Evolutionary conservation across 495 filamentous ascomycete species (phyloP), one percentile per base, ranked within the genome.

Genomic region (Amphirosellinia nigrospora): DNA sequence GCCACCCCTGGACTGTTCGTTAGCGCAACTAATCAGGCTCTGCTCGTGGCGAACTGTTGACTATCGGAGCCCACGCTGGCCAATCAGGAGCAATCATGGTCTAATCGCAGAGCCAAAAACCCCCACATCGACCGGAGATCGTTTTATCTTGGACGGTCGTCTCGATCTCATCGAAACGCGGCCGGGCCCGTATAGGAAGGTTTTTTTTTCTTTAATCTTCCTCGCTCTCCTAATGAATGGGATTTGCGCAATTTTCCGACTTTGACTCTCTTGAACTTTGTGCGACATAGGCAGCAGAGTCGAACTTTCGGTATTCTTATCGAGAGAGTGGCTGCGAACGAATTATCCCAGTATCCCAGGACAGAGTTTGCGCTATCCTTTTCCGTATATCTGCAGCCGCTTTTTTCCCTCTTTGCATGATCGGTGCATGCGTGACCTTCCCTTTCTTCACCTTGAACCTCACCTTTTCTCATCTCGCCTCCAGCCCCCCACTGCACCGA

Each of bases 61-160:
- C 26, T 32, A 0, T 28, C 7, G 41, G 30, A 13, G 16, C 34
- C 3, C 32, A 39, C 3, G 0, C 11, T 10, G 32, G 11, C 63
- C 63, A 65, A 65, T 65, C 28, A 65, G 46, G 19, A n/a, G 32
- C 34, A 36, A 41, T 26, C n/a, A n/a, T 53, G 13, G 63, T 65
- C 63, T 65, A 65, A 65, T 53, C 63, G 46, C 23, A 65, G 53
- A 30, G 45, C 41, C 63, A n/a, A 53, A 53, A 52, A 28, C 63
- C 63, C 63, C 63, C 63, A 50, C 61, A 39, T 50, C 61, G n/a
- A 32, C 46, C 63, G 63, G 19, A 38, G 32, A 65, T 65, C 46
- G 61, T 53, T 28, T 16, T 36, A 21, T 65, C 63, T 53, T 39
- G 46, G 61, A 43, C 39, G 39, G 28, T 6, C 32, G 13, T 52